Evolutionary conservation across 1,284 basidiomycete genomes (phyloP), one percentile per base, ranked within the genome.

Genomic region (Tremellales sp.): DNA sequence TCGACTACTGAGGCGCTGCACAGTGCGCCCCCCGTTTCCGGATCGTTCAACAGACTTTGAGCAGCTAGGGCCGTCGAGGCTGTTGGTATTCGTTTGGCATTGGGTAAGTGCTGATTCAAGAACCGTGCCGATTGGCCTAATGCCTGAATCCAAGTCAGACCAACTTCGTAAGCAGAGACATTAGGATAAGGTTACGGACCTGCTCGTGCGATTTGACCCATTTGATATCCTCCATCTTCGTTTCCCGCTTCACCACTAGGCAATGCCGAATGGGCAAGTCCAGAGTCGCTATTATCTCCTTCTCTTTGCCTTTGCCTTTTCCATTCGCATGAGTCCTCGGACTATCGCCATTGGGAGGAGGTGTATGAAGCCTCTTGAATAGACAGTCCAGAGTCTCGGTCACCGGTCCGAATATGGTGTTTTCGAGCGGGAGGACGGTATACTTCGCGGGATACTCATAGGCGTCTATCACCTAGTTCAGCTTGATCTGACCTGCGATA

Each of bases 171-270:
- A 11, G n/a, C 23, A 19, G 22, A 26, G 21, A 3, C 2, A 37
- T 25, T 39, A 47, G 33, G 11, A 41, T 6, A 29, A 17, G 19
- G 10, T 8, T 21, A 50, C 62, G 56, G 22, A 68, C 70, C 59
- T 75, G 74, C 49, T 75, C 74, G 52, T 75, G 74, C 23, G 58
- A 62, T 37, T 65, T 56, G 7, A 75, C 67, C 57, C 60, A 68
- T 12, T 33, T 47, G 19, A 75, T 62, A 31, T 68, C 57, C 13
- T 56, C 54, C 47, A 72, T 44, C 26, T 40, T 53, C 8, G 52
- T 54, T 7, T 68, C 70, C 29, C 46, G 47, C 17, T 51, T 49
- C 0, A 58, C 72, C 10, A 75, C 68, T 15, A 75, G 57, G 42
- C 64, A 65, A 53, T 75, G 74, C 24, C 60, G 49, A 21, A 75